Conservation (phyloP, 106 monocot genomes). For the Apostasia shenzhenica region DNA sequence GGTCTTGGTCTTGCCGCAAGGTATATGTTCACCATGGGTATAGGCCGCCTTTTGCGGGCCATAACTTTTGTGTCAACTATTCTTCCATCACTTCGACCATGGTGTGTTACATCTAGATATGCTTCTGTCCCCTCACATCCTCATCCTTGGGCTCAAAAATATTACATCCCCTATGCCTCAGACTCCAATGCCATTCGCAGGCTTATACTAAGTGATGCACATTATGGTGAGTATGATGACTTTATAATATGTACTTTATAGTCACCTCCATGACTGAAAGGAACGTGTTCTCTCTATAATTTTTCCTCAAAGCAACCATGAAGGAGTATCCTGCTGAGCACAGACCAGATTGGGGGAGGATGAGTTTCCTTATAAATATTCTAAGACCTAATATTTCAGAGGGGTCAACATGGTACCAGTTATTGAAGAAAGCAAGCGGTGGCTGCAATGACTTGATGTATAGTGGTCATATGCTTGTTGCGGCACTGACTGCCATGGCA, state of each 20-base stretch:
- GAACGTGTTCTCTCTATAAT: neutral
- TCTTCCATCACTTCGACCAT: slow-evolving; percentile 84
- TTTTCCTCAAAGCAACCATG: slow-evolving; percentile 19
- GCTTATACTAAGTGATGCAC: slow-evolving; percentile 55
- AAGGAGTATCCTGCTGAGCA: slow-evolving; percentile 68
- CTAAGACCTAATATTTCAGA: slow-evolving; percentile 64
- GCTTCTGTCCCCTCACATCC: slow-evolving; percentile 56
- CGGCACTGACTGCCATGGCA: slow-evolving; percentile 96
- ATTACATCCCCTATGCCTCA: slow-evolving; percentile 76
- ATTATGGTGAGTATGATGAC: slow-evolving; percentile 40
- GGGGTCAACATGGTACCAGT: slow-evolving; percentile 76
- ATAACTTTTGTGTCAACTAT: slow-evolving; percentile 90
- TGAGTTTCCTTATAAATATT: slow-evolving; percentile 76
- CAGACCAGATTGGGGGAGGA: slow-evolving; percentile 75
- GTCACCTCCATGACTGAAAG: neutral
- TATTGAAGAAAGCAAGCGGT: slow-evolving; percentile 81
- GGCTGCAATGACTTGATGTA: slow-evolving; percentile 97
- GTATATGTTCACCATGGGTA: slow-evolving; percentile 96
- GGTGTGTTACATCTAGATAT: slow-evolving; percentile 73
- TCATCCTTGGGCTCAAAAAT: slow-evolving; percentile 96
- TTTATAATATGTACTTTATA: neutral
- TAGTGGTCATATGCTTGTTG: slow-evolving; percentile 97
- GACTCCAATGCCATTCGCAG: slow-evolving; percentile 52
- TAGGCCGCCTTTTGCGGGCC: slow-evolving; percentile 82
- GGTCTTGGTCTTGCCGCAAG: slow-evolving; percentile 88